Conservation (phyloP, 2,329 filamentous ascomycete species). For the Atkinsonella hypoxylon region DNA sequence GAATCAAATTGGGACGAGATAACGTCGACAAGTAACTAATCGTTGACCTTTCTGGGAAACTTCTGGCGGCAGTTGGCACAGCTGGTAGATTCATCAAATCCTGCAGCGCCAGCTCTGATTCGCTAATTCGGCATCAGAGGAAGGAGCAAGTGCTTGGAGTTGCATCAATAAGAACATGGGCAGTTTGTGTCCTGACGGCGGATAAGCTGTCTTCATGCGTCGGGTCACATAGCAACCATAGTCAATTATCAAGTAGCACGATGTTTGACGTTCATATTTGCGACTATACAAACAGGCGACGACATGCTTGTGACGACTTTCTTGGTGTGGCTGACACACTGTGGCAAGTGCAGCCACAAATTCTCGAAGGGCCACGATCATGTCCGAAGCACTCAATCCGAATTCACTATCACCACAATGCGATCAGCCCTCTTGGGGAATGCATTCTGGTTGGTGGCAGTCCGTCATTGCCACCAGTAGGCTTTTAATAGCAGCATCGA, state of each 20-base stretch:
- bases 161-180: background rate
- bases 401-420: too few relatives aligned
- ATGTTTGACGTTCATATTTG: background rate
- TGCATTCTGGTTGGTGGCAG: too few relatives aligned
- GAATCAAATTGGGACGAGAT: too few relatives aligned
- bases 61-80: slow-evolving; percentile 6
- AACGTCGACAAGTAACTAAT: too few relatives aligned
- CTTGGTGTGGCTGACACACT: slow-evolving; percentile 1
- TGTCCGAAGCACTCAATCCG: too few relatives aligned
- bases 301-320: background rate
- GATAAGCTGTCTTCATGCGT: background rate
- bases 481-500: too few relatives aligned
- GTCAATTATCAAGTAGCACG: background rate
- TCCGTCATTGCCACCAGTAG: too few relatives aligned
- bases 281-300: background rate
- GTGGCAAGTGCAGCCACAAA: slow-evolving; percentile 3
- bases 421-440: too few relatives aligned
- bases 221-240: background rate
- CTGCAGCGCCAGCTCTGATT: background rate
- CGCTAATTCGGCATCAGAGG: background rate
- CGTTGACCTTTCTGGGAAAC: background rate
- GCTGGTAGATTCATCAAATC: background rate
- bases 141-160: background rate
- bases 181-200: too few relatives aligned
- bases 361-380: background rate